A percentile compares a stretch with the other conserved stretches of the same genome.
phyloP scores from a whole-genome alignment of 2,329 filamentous ascomycete genomes.

The Aspergillus fijiensis region DNA sequence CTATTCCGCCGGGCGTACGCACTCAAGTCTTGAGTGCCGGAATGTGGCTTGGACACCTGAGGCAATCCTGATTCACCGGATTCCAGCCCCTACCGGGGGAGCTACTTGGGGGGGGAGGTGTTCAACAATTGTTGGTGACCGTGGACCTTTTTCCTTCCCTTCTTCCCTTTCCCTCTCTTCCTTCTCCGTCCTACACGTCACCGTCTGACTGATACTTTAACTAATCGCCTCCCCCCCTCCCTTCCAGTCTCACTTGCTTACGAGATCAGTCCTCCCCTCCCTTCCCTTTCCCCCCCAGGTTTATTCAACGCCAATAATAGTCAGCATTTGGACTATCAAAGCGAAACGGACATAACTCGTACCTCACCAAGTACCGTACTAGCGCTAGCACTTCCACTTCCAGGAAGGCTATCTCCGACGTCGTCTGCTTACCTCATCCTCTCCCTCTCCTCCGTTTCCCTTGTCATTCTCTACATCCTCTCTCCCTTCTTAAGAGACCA shows the following conservation, averaged over 20 bases:
- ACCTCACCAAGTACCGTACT: constrained; percentile 8
- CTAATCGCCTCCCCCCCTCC: constrained; percentile 17
- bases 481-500: constrained; percentile 10
- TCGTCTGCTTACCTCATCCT: constrained; percentile 39
- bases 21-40: not conserved
- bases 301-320: constrained; percentile 14
- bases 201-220: constrained; percentile 21
- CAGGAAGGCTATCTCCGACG: constrained; percentile 14
- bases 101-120: not conserved
- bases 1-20: too few relatives aligned
- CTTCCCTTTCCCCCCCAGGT: constrained; percentile 3
- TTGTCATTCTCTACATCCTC: constrained; percentile 18
- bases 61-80: not conserved
- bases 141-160: not conserved
- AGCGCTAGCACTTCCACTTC: not conserved
- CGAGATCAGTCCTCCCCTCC: constrained; percentile 20
- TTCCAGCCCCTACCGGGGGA: not conserved
- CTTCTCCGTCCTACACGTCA: constrained; percentile 6
- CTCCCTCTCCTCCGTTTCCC: constrained; percentile 27
- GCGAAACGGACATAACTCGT: constrained; percentile 3
- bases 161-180: not conserved
- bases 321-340: constrained; percentile 10
- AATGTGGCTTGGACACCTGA: not conserved
- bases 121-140: too few relatives aligned
- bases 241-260: constrained; percentile 21